These are phyloP conservation scores for Zymoseptoria brevis DNA, from an alignment of 2,329 filamentous ascomycete species.

Conservation along the genomic window DNA sequence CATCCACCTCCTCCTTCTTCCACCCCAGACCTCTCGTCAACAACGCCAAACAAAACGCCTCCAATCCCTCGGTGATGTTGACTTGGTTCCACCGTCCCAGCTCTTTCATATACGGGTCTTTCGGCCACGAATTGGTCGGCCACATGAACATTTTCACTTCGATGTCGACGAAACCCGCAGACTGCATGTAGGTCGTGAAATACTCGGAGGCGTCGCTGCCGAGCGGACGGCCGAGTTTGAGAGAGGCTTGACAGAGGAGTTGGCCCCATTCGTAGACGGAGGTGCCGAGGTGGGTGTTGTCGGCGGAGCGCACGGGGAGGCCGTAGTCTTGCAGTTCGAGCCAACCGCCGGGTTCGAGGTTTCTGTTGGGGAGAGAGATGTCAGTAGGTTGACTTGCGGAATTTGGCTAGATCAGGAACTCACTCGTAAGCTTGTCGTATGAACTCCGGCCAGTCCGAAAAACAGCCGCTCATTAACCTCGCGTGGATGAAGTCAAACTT, in stretches of 20 bases:
- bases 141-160: slow-evolving; percentile 34
- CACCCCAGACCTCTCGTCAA: slow-evolving; percentile 37
- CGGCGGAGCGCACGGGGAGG: slow-evolving; percentile 33
- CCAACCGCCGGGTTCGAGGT: slow-evolving; percentile 45
- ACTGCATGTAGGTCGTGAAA: slow-evolving; percentile 34
- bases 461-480: slow-evolving; percentile 43
- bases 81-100: slow-evolving; percentile 40
- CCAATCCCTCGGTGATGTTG: slow-evolving; percentile 36
- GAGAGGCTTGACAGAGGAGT: slow-evolving; percentile 31
- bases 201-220: slow-evolving; percentile 32
- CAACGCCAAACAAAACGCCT: slow-evolving; percentile 37
- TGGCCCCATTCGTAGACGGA: slow-evolving; percentile 30
- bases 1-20: slow-evolving; percentile 38
- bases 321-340: slow-evolving; percentile 45
- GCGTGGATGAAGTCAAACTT: slow-evolving; percentile 51
- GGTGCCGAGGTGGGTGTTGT: slow-evolving; percentile 30
- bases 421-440: slow-evolving; percentile 42
- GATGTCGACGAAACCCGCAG: slow-evolving; percentile 39
- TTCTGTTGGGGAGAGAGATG: slow-evolving; percentile 11
- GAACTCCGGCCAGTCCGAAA: slow-evolving; percentile 47
- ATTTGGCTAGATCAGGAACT: slow-evolving; percentile 7
- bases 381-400: neutral
- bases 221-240: slow-evolving; percentile 36
- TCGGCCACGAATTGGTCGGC: slow-evolving; percentile 40
- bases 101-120: slow-evolving; percentile 43